Conservation (phyloP, 352 stramenopile genomes). For the Phytopythium helicoides region DNA sequence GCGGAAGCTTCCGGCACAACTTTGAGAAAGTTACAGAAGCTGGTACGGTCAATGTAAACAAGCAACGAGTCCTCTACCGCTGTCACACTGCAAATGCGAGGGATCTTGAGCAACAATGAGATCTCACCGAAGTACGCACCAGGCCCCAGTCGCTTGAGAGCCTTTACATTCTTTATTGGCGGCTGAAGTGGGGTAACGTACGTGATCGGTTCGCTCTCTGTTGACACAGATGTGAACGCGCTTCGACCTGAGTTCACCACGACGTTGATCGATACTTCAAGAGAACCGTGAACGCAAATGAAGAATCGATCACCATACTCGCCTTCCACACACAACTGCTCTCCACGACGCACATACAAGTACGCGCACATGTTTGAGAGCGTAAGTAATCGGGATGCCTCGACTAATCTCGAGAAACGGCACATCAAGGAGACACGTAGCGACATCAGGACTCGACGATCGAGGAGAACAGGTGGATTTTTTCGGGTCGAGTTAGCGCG, state of each 20-base stretch:
- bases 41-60: slow-evolving; percentile 62
- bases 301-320: slow-evolving; percentile 68
- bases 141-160: slow-evolving; percentile 45
- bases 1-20: slow-evolving; percentile 50
- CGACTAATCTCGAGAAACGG: slow-evolving; percentile 63
- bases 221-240: slow-evolving; percentile 15
- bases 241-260: slow-evolving; percentile 21
- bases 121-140: slow-evolving; percentile 77
- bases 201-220: not conserved
- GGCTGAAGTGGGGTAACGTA: slow-evolving; percentile 13
- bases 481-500: slow-evolving; percentile 42
- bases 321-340: slow-evolving; percentile 52
- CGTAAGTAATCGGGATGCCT: slow-evolving; percentile 51
- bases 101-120: slow-evolving; percentile 66
- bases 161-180: slow-evolving; percentile 34
- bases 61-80: slow-evolving; percentile 60
- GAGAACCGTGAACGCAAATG: slow-evolving; percentile 58
- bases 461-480: slow-evolving; percentile 58
- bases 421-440: slow-evolving; percentile 64
- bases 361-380: slow-evolving; percentile 72
- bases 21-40: slow-evolving; percentile 75
- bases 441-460: slow-evolving; percentile 69
- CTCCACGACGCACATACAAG: slow-evolving; percentile 43
- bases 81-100: slow-evolving; percentile 61
- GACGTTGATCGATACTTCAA: slow-evolving; percentile 47